These are phyloP conservation scores for Blastobotrys persicus DNA, from an alignment of 1,139 yeast genomes.

Conservation along the genomic window DNA sequence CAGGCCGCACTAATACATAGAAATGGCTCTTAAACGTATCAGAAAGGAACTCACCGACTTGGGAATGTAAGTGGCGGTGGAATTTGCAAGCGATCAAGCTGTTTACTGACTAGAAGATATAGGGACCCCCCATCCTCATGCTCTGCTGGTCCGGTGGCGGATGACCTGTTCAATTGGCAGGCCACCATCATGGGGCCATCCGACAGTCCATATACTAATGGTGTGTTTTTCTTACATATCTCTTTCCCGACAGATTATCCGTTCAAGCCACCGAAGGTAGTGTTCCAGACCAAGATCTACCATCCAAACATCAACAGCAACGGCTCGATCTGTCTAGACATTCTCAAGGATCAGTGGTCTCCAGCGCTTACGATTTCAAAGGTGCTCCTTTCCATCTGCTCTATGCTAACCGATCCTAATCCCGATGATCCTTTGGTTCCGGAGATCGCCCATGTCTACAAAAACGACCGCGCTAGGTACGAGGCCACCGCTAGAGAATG, in stretches of 20 bases:
- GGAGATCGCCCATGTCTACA: conserved; percentile 95
- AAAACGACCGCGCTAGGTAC: conserved; percentile 89
- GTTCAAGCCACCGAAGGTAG: conserved; percentile 90
- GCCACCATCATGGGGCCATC: conserved; percentile 96
- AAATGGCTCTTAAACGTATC: conserved; percentile 90
- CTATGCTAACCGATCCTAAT: conserved; percentile 92
- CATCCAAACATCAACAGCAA: conserved; percentile 89
- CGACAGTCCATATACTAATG: conserved; percentile 91
- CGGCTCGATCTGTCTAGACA: conserved; percentile 84
- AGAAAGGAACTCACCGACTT: conserved; percentile 92
- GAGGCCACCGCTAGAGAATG: conserved; percentile 98
- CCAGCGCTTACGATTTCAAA: conserved; percentile 89
- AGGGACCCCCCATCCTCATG: conserved; percentile 99
- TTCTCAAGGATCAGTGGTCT: conserved; percentile 86
- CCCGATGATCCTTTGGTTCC: conserved; percentile 99
- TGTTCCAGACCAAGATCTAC: conserved; percentile 84
- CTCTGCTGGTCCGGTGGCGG: conserved; percentile 99
- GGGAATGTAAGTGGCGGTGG: conserved; percentile 67
- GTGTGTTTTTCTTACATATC: conserved; percentile 85
- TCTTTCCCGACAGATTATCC: conserved; percentile 96
- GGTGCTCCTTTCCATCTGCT: conserved; percentile 83
- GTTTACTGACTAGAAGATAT: neutral
- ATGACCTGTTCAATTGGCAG: conserved; percentile 94
- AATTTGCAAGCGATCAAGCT: neutral
- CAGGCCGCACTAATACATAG: conserved; percentile 1